Evolutionary conservation across 306 rosid species (phyloP), one percentile per base, ranked within the genome.

Genomic region (Prunus mira): DNA sequence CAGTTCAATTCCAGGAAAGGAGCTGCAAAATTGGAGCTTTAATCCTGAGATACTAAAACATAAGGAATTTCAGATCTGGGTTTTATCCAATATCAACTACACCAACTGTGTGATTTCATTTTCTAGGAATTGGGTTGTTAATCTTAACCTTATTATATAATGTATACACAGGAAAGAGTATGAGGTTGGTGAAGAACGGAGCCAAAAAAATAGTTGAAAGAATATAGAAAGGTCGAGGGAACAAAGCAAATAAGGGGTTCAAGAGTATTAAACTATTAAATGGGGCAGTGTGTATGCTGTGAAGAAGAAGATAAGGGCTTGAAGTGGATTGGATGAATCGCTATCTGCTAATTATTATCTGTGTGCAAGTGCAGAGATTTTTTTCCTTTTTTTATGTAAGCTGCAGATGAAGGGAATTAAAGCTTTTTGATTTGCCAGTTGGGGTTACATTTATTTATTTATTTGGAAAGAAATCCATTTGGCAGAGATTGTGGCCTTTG

Each of bases 171-270:
- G 62, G 69, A 12, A 72, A 18, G 69, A 78, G 43, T 77, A 25
- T 8, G 64, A 60, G 15, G 76, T 80, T 87, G 86, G 88, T 82
- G 86, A 81, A 70, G 79, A 81, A 83, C 62, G 46, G 79, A 87
- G 72, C 45, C n/a, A 22, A 12, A 58, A 52, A 56, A 72, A 57
- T 17, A 11, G 13, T 15, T 22, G 25, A 41, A 15, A 24, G n/a
- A 38, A 72, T 0, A 22, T 24, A 17, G 3, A 18, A 51, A 45
- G 15, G 77, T 9, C 15, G 30, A 73, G 58, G 46, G 77, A 58
- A 18, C 1, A 57, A 50, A 69, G 1, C 25, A 24, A 15, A 27
- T 22, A 17, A 52, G 71, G 15, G 61, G 2, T 28, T 51, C 5
- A 28, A 27, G 51, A 50, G 61, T 28, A 50, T 51, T 17, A 70